Percentiles rank a stretch among this genome's conserved stretches.
Conservation (phyloP, 2,329 filamentous ascomycete genomes). For the Fusarium nodosum region DNA sequence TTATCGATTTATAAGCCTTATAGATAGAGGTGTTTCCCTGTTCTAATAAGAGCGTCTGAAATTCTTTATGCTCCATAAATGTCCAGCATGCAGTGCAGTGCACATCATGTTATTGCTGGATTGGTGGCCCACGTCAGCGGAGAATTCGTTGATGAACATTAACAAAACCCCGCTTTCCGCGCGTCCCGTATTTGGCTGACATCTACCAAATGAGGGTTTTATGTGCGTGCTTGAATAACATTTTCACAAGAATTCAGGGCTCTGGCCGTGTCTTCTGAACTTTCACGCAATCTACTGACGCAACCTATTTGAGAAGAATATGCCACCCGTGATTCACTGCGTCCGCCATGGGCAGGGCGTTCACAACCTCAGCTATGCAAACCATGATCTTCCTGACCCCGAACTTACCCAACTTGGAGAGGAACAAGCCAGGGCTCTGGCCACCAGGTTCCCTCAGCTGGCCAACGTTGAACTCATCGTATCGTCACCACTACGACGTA, state of each 20-base stretch:
- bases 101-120: too few species aligned
- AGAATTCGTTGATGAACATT: too few species aligned
- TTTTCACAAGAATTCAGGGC: not conserved
- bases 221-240: not conserved
- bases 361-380: not conserved
- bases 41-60: too few species aligned
- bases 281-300: accelerated
- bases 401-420: not conserved
- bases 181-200: not conserved
- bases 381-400: not conserved
- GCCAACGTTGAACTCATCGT: slow-evolving; percentile 1
- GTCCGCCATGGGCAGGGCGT: slow-evolving; percentile 8
- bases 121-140: too few species aligned
- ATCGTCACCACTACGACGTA: slow-evolving; percentile 4
- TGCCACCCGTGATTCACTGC: not conserved
- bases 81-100: too few species aligned
- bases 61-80: too few species aligned
- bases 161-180: not conserved
- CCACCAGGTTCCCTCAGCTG: not conserved
- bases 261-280: too few species aligned
- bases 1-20: too few species aligned
- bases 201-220: not conserved
- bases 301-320: not conserved
- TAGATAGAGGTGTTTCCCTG: too few species aligned
- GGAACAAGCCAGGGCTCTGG: not conserved